Conservation (phyloP, 805 yeast species). For the Zygosaccharomyces rouxii region DNA sequence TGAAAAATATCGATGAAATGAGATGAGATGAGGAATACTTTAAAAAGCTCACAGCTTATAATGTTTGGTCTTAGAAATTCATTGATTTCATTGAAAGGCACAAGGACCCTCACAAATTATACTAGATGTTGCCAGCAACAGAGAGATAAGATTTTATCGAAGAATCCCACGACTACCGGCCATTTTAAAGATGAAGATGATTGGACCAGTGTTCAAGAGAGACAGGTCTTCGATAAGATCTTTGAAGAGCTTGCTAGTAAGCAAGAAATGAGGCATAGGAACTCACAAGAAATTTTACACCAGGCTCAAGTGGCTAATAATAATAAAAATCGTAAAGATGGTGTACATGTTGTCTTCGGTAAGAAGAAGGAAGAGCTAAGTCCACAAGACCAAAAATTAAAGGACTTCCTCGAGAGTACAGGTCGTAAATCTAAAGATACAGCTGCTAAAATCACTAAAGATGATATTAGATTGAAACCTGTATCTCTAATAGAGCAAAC, state of each 20-base stretch:
- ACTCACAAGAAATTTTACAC: conserved; percentile 11
- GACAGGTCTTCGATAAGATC: conserved; percentile 26
- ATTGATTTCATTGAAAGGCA: not conserved
- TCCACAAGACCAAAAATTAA: conserved; percentile 14
- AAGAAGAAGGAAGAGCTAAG: conserved; percentile 15
- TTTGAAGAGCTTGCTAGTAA: conserved; percentile 26
- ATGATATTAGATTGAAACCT: conserved; percentile 26
- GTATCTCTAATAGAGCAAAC: conserved; percentile 19
- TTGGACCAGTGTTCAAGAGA: conserved; percentile 24
- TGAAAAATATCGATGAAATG: not conserved
- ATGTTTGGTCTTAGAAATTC: not conserved
- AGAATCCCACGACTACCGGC: not conserved
- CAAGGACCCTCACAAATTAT: not conserved
- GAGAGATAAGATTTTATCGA: not conserved
- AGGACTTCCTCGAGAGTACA: conserved; percentile 17
- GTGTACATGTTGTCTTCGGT: conserved; percentile 22
- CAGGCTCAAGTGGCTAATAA: conserved; percentile 3
- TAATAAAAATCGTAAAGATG: conserved; percentile 1
- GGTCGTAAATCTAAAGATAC: conserved; percentile 13
- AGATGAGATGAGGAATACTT: not conserved
- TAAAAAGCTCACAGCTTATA: not conserved
- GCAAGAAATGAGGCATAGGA: conserved; percentile 16
- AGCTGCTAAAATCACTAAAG: conserved; percentile 21
- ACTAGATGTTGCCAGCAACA: not conserved
- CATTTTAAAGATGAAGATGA: conserved; percentile 21